A percentile compares a stretch with the other conserved stretches of the same genome.
Conservation (phyloP, 257 asterid species). For the Ehretia macrophylla region DNA sequence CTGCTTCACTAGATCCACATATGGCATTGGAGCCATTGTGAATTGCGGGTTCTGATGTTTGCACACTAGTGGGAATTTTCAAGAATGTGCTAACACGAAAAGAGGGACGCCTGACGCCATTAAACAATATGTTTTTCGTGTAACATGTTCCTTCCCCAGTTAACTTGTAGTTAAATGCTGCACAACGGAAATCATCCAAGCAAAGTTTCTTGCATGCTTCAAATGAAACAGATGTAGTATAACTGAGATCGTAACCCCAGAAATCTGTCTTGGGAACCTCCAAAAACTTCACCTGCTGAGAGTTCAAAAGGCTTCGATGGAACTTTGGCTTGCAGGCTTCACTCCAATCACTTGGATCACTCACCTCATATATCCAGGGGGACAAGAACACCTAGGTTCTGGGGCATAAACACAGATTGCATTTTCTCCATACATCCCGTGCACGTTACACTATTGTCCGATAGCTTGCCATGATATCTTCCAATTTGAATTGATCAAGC, state of each 20-base stretch:
- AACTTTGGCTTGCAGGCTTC: conserved; percentile 47
- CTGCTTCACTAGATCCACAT: conserved; percentile 9
- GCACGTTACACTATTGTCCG: conserved; percentile 35
- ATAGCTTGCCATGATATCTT: conserved; percentile 51
- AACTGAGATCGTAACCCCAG: conserved; percentile 57
- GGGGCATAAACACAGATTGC: conserved; percentile 39
- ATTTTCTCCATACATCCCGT: conserved; percentile 41
- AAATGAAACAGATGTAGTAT: conserved; percentile 15
- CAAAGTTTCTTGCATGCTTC: conserved; percentile 41
- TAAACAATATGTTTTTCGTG: conserved; percentile 46
- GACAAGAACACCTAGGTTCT: conserved; percentile 45
- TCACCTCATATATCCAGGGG: conserved; percentile 43
- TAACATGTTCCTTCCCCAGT: conserved; percentile 47
- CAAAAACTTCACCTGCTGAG: conserved; percentile 38
- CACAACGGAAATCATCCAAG: conserved; percentile 32
- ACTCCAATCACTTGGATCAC: conserved; percentile 44
- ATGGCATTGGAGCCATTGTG: conserved; percentile 30
- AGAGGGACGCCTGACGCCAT: conserved; percentile 47
- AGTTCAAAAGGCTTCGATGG: conserved; percentile 14
- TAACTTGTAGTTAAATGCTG: conserved; percentile 48
- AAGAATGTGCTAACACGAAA: conserved; percentile 45
- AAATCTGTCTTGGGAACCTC: conserved; percentile 50
- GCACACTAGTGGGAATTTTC: conserved; percentile 39
- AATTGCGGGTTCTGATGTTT: conserved; percentile 21
- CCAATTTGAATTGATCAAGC: conserved; percentile 45